These are phyloP conservation scores for Cardamine occulta DNA, from an alignment of 345 rosid genomes.

Conservation along the genomic window DNA sequence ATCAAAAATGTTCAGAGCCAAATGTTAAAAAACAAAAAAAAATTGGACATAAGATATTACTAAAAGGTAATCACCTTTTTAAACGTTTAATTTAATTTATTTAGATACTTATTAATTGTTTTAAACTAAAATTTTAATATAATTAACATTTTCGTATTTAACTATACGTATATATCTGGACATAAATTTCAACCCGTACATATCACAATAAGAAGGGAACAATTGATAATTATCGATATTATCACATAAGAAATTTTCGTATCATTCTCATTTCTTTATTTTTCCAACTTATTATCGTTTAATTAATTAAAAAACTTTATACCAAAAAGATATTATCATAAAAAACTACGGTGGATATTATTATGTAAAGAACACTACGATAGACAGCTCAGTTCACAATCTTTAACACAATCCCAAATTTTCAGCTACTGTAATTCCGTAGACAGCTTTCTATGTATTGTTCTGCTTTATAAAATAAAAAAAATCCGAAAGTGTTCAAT, in stretches of 20 bases:
- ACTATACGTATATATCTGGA: no score
- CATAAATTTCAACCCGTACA: background rate
- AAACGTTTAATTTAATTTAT: background rate
- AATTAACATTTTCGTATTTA: no score
- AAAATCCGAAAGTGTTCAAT: slow-evolving; percentile 29
- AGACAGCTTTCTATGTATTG: slow-evolving; percentile 19
- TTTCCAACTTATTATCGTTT: no score
- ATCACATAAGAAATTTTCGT: no score
- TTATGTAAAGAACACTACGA: no score
- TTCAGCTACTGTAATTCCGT: slow-evolving; percentile 21
- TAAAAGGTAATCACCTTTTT: background rate
- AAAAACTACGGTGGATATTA: background rate
- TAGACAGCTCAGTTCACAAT: background rate
- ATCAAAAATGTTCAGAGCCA: background rate
- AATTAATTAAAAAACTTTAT: no score
- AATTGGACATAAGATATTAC: background rate
- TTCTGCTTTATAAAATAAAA: no score
- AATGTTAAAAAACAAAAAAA: no score
- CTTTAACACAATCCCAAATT: slow-evolving; percentile 8
- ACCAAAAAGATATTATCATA: background rate
- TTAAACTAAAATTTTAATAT: no score
- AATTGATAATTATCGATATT: no score
- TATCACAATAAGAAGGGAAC: background rate
- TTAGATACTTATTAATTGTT: no score
- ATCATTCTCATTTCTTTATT: no score